A percentile compares a stretch with the other conserved stretches of the same genome.
These are phyloP conservation scores for Smittium culicis DNA, from an alignment of 371 early-diverging fungal genomes.

Conservation along the genomic window DNA sequence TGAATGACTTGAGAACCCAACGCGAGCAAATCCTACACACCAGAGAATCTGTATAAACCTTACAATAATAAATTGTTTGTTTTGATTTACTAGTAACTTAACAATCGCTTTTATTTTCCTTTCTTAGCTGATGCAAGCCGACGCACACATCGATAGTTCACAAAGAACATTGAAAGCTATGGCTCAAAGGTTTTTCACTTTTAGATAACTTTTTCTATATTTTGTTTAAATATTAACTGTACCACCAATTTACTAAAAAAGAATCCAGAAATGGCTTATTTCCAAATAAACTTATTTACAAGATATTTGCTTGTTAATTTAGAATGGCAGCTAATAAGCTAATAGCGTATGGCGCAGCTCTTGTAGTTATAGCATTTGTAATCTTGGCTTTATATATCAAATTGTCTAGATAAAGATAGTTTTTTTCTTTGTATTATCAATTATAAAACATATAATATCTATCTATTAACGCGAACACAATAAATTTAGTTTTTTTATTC, in stretches of 20 bases:
- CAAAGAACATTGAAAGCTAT: slow-evolving; percentile 76
- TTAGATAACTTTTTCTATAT: no score
- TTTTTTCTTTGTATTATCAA: slow-evolving; percentile 1
- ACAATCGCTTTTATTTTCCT: neutral
- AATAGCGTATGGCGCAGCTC: slow-evolving; percentile 72
- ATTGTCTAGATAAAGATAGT: slow-evolving; percentile 24
- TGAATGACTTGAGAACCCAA: slow-evolving; percentile 67
- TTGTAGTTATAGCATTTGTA: slow-evolving; percentile 65
- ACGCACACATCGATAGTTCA: slow-evolving; percentile 75
- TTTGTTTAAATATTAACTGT: neutral
- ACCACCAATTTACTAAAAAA: neutral
- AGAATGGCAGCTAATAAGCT: slow-evolving; percentile 81
- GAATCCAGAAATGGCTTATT: neutral
- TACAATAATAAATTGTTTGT: neutral
- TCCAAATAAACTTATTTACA: slow-evolving; percentile 9
- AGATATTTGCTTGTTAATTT: slow-evolving; percentile 16
- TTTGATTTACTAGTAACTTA: no score
- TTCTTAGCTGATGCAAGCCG: slow-evolving; percentile 61
- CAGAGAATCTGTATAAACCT: slow-evolving; percentile 54
- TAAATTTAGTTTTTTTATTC: slow-evolving; percentile 3
- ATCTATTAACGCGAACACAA: neutral
- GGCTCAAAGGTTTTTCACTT: slow-evolving; percentile 64
- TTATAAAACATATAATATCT: slow-evolving; percentile 7
- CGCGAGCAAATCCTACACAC: slow-evolving; percentile 81
- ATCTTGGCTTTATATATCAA: slow-evolving; percentile 69